phyloP scores from a whole-genome alignment of 768 basidiomycete species.

The Suillus weaverae region DNA sequence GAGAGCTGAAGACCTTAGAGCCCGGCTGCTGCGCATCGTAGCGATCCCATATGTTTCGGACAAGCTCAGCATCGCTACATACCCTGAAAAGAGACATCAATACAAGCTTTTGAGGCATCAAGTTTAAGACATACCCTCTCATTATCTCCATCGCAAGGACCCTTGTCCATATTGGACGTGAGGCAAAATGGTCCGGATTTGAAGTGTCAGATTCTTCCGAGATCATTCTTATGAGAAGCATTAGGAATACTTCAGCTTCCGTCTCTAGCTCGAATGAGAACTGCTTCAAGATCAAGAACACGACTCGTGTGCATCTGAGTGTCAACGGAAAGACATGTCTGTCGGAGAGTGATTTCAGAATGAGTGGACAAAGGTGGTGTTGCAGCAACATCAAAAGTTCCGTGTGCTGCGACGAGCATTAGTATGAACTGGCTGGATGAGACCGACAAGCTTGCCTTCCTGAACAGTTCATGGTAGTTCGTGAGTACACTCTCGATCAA shows the following conservation, averaged over 20 bases:
- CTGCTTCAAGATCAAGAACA: conserved; percentile 90
- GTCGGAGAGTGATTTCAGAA: conserved; percentile 84
- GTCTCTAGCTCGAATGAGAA: conserved; percentile 79
- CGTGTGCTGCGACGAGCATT: conserved; percentile 51
- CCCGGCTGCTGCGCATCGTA: conserved; percentile 65
- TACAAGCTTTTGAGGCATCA: background rate
- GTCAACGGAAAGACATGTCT: conserved; percentile 83
- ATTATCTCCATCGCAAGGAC: conserved; percentile 92
- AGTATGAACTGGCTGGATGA: background rate
- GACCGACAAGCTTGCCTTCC: conserved; percentile 52
- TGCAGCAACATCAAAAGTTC: conserved; percentile 86
- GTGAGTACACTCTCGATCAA: conserved; percentile 95
- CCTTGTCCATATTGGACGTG: conserved; percentile 80
- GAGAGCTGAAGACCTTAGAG: conserved; percentile 71
- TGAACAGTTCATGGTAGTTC: conserved; percentile 85
- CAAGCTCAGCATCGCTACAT: conserved; percentile 77
- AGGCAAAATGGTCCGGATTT: conserved; percentile 25
- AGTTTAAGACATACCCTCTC: conserved; percentile 57
- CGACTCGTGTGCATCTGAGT: conserved; percentile 88
- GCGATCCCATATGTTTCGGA: conserved; percentile 75
- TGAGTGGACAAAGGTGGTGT: conserved; percentile 86
- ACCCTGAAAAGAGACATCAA: conserved; percentile 40
- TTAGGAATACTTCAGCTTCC: conserved; percentile 86
- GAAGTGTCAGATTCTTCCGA: conserved; percentile 48
- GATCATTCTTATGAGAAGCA: conserved; percentile 65